These are phyloP conservation scores for Myochromella boudieri DNA, from an alignment of 768 basidiomycete genomes.

Conservation along the genomic window DNA sequence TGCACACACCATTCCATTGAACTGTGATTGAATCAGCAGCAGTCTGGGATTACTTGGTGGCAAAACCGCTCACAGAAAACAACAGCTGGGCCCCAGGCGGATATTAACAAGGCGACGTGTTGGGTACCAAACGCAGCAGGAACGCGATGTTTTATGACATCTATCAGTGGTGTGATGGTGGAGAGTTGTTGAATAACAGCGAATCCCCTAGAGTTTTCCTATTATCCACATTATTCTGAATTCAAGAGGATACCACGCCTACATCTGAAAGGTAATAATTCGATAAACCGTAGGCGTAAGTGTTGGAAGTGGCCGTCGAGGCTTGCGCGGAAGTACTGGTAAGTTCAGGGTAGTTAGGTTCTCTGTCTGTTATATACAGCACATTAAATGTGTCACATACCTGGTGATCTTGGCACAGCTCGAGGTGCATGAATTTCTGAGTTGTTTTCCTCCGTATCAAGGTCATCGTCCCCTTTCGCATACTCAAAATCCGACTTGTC, in stretches of 20 bases:
- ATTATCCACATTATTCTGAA: background rate
- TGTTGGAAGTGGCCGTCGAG: constrained; percentile 27
- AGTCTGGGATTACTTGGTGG: background rate
- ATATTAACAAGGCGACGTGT: constrained; percentile 58
- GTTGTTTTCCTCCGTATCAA: constrained; percentile 1
- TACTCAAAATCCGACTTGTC: constrained; percentile 11
- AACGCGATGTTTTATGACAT: constrained; percentile 36
- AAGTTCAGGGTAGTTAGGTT: too few relatives aligned
- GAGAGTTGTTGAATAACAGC: constrained; percentile 46
- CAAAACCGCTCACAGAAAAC: constrained; percentile 45
- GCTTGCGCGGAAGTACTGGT: constrained; percentile 15
- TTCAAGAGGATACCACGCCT: constrained; percentile 15
- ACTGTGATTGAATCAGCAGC: background rate
- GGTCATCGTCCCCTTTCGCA: constrained; percentile 8
- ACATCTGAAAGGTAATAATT: constrained; percentile 59
- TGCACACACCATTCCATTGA: background rate
- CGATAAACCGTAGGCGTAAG: constrained; percentile 48
- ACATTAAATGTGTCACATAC: background rate
- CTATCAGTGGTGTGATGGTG: constrained; percentile 50
- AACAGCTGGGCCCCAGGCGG: constrained; percentile 58
- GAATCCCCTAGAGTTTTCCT: constrained; percentile 34
- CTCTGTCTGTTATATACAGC: background rate
- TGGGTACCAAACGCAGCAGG: constrained; percentile 65
- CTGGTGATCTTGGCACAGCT: background rate
- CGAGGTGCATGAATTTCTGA: background rate